These are phyloP conservation scores for Glebionis coronaria DNA, from an alignment of 129 eudicot species.

Conservation along the genomic window DNA sequence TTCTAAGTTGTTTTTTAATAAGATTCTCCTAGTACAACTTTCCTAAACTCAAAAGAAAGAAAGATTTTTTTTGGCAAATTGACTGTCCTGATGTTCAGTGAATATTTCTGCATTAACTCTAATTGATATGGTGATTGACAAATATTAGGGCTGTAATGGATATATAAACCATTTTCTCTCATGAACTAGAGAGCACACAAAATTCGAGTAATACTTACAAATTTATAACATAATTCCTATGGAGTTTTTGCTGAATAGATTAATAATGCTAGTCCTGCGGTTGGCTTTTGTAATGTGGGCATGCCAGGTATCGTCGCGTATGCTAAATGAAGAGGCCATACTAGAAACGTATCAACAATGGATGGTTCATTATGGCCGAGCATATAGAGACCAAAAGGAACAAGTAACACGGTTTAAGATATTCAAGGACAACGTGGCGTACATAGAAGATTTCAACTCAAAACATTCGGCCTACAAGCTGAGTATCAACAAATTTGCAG, in stretches of 20 bases:
- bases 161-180: too few relatives aligned
- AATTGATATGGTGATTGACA: too few relatives aligned
- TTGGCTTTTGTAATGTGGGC: neutral
- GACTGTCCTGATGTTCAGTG: too few relatives aligned
- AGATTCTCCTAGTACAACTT: too few relatives aligned
- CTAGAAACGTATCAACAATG: neutral
- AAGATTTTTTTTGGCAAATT: too few relatives aligned
- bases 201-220: too few relatives aligned
- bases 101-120: too few relatives aligned
- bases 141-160: too few relatives aligned
- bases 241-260: neutral
- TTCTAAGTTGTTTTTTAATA: too few relatives aligned
- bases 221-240: neutral
- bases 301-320: neutral
- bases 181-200: too few relatives aligned
- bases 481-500: slow-evolving; percentile 24
- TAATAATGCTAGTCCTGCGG: neutral
- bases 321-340: neutral
- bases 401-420: slow-evolving; percentile 11
- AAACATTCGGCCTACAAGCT: neutral
- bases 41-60: too few relatives aligned
- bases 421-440: slow-evolving; percentile 20
- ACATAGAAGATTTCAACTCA: slow-evolving; percentile 20
- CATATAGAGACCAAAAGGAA: neutral
- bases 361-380: neutral